phyloP scores from a whole-genome alignment of 2,329 filamentous ascomycete genomes.

The Ilyonectria destructans region DNA sequence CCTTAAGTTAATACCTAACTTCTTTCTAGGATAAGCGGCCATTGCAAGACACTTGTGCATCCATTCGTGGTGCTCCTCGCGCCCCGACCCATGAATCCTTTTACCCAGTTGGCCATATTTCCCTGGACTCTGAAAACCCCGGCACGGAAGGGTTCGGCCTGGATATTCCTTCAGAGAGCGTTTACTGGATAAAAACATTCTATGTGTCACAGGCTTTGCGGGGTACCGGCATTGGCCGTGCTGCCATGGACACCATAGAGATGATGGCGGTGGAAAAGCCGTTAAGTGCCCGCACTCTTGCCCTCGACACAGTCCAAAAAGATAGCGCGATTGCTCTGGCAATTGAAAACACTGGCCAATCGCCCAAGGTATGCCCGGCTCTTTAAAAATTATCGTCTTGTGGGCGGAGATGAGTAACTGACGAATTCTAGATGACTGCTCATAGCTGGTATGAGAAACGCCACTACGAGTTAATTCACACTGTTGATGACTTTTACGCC shows the following conservation, averaged over 20 bases:
- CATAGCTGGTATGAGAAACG: conserved; percentile 52
- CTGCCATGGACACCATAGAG: conserved; percentile 51
- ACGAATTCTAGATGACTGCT: conserved; percentile 37
- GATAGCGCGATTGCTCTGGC: conserved; percentile 38
- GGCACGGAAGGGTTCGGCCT: conserved; percentile 34
- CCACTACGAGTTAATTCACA: conserved; percentile 47
- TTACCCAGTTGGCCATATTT: conserved; percentile 47
- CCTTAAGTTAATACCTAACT: not conserved
- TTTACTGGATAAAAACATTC: conserved; percentile 53
- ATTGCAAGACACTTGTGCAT: conserved; percentile 38
- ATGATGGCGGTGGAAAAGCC: conserved; percentile 47
- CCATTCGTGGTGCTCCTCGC: conserved; percentile 36
- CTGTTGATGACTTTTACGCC: conserved; percentile 28
- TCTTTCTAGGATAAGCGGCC: conserved; percentile 30
- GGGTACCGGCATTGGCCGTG: conserved; percentile 48
- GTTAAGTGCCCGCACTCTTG: conserved; percentile 44
- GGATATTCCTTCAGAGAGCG: conserved; percentile 34
- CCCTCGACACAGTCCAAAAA: conserved; percentile 48
- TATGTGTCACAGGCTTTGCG: conserved; percentile 47
- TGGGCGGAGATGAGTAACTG: not conserved
- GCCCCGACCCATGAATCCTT: conserved; percentile 35
- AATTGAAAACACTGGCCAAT: conserved; percentile 15
- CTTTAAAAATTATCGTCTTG: accelerated
- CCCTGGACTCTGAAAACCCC: conserved; percentile 41
- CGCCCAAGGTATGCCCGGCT: conserved; percentile 25